A percentile compares a stretch with the other conserved stretches of the same genome.
Conservation (phyloP, 169 alveolate genomes). For the Toxoplasma gondii region DNA sequence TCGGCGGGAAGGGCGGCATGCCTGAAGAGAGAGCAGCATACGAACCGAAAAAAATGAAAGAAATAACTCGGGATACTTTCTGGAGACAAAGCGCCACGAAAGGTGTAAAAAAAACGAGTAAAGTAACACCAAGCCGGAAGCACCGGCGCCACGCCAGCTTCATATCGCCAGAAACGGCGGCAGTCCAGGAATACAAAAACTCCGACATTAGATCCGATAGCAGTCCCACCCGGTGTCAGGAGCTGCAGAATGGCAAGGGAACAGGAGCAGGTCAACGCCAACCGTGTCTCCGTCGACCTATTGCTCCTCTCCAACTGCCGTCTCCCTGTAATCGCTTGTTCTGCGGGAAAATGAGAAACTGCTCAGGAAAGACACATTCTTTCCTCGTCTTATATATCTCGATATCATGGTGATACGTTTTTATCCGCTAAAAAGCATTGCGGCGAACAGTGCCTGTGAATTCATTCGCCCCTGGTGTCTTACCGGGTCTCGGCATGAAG, state of each 20-base stretch:
- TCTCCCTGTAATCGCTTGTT: too few relatives aligned
- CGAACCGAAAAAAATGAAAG: not conserved
- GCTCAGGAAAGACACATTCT: too few relatives aligned
- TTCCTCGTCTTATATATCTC: too few relatives aligned
- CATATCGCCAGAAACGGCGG: not conserved
- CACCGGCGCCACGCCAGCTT: not conserved
- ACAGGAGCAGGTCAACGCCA: too few relatives aligned
- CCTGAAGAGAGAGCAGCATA: not conserved
- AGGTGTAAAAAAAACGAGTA: not conserved
- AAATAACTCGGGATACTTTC: not conserved
- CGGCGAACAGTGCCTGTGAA: not conserved
- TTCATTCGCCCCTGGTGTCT: not conserved
- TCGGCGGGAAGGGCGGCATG: constrained; percentile 53
- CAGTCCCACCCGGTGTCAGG: too few relatives aligned
- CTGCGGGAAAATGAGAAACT: too few relatives aligned
- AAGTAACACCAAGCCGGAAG: not conserved
- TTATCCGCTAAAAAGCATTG: too few relatives aligned
- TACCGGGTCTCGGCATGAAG: constrained; percentile 46
- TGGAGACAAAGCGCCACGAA: not conserved
- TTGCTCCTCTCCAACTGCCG: too few relatives aligned
- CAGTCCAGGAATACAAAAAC: not conserved
- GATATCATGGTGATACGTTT: too few relatives aligned
- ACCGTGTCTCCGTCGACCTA: too few relatives aligned
- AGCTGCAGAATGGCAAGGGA: too few relatives aligned
- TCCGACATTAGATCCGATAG: not conserved